These are phyloP conservation scores for Styphnolobium japonicum DNA, from an alignment of 306 rosid species.

Conservation along the genomic window DNA sequence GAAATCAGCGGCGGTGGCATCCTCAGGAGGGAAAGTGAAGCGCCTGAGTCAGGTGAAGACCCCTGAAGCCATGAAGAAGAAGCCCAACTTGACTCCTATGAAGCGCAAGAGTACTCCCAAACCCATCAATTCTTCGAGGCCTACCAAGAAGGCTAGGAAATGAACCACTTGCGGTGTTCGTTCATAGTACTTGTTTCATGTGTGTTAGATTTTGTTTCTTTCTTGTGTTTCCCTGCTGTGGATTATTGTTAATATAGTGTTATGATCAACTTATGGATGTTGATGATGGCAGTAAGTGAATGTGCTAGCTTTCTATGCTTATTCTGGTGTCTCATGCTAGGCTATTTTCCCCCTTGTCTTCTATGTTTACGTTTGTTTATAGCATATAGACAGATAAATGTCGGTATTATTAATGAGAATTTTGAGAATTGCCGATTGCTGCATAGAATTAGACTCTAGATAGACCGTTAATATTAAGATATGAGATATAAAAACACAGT, in stretches of 20 bases:
- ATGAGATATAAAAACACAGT: no score
- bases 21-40: constrained; percentile 12
- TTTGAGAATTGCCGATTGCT: no score
- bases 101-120: constrained; percentile 14
- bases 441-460: no score
- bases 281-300: background rate
- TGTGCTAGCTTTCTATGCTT: background rate
- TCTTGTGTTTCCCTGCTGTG: background rate
- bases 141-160: constrained; percentile 18
- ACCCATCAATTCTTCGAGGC: constrained; percentile 4
- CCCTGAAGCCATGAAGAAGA: constrained; percentile 34
- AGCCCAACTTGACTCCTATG: background rate
- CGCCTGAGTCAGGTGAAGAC: constrained; percentile 29
- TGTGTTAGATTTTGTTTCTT: background rate
- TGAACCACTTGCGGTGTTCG: background rate
- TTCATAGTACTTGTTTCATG: background rate
- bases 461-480: no score
- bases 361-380: background rate
- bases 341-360: background rate
- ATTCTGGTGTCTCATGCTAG: background rate
- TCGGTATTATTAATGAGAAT: no score
- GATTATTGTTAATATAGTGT: background rate
- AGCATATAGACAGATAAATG: no score
- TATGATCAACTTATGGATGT: background rate
- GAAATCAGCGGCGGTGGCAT: background rate